Evolutionary conservation across 208 protist genomes (phyloP).

Genomic region (Leishmania lainsoni): DNA sequence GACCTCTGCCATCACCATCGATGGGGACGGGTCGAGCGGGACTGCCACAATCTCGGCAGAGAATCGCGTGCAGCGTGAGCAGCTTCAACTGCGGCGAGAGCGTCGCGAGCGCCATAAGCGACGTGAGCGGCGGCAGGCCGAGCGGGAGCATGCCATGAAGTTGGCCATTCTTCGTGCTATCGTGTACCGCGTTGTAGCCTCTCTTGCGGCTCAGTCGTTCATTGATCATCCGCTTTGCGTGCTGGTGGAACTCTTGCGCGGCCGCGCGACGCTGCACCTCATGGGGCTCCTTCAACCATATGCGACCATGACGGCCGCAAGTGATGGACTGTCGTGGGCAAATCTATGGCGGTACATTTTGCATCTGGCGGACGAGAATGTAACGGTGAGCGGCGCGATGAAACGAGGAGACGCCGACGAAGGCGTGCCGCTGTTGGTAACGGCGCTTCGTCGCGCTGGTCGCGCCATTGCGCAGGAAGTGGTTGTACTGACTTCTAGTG

Average conservation of each 20-base stretch:
- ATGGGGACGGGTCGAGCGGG: background rate
- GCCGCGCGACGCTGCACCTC: constrained; percentile 72
- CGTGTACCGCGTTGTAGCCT: constrained; percentile 66
- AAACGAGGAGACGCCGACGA: constrained; percentile 12
- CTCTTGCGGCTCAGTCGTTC: constrained; percentile 61
- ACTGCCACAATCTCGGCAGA: constrained; percentile 5
- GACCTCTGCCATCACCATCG: background rate
- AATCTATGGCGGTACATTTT: constrained; percentile 17
- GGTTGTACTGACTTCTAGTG: constrained; percentile 32
- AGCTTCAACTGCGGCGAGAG: constrained; percentile 26
- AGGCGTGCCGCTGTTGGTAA: constrained; percentile 41
- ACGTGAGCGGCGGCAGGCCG: constrained; percentile 31
- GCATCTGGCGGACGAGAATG: background rate
- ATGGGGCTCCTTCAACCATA: constrained; percentile 58
- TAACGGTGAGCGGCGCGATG: no score
- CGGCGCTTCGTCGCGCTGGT: constrained; percentile 46
- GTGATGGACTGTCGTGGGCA: constrained; percentile 17
- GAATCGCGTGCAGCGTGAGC: constrained; percentile 22
- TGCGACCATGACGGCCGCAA: constrained; percentile 28
- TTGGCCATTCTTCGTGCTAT: constrained; percentile 70
- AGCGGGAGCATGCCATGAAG: constrained; percentile 32
- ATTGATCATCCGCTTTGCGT: constrained; percentile 79
- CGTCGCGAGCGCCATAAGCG: constrained; percentile 12
- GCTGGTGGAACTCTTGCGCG: constrained; percentile 64
- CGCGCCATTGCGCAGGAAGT: constrained; percentile 49